A percentile compares a stretch with the other conserved stretches of the same genome.
These are phyloP conservation scores for Yarrowia yakushimensis DNA, from an alignment of 805 yeast species.

Conservation along the genomic window DNA sequence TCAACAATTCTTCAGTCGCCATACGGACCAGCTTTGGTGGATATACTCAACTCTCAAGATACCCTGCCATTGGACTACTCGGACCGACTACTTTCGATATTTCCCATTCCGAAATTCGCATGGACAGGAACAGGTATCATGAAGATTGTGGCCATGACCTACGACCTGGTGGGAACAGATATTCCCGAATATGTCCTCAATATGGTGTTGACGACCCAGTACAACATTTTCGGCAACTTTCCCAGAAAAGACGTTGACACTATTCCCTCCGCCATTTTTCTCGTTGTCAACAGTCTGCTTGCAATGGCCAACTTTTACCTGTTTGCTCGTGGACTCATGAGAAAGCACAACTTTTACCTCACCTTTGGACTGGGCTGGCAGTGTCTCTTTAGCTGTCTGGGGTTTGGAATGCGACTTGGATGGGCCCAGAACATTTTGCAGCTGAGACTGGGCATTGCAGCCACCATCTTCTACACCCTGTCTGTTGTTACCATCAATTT, in stretches of 20 bases:
- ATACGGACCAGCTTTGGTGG: neutral
- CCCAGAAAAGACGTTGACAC: constrained; percentile 48
- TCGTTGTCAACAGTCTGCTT: constrained; percentile 50
- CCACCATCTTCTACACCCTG: constrained; percentile 52
- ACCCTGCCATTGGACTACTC: neutral
- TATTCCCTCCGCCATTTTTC: constrained; percentile 58
- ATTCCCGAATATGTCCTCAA: neutral
- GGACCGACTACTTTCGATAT: neutral
- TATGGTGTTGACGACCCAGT: constrained; percentile 32
- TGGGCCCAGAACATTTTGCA: constrained; percentile 54
- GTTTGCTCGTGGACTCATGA: constrained; percentile 46
- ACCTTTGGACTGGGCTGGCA: constrained; percentile 55
- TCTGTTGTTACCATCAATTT: constrained; percentile 59
- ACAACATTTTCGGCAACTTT: constrained; percentile 57
- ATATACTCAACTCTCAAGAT: neutral
- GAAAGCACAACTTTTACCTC: constrained; percentile 61
- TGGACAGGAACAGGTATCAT: neutral
- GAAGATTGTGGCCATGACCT: neutral
- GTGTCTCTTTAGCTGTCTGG: constrained; percentile 51
- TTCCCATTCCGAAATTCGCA: neutral
- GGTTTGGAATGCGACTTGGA: constrained; percentile 53
- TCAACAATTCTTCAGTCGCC: neutral
- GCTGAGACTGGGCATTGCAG: constrained; percentile 51
- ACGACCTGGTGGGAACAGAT: neutral
- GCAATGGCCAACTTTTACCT: constrained; percentile 47